Conservation (phyloP, 768 basidiomycete species). For the Trametes cinnabarina region DNA sequence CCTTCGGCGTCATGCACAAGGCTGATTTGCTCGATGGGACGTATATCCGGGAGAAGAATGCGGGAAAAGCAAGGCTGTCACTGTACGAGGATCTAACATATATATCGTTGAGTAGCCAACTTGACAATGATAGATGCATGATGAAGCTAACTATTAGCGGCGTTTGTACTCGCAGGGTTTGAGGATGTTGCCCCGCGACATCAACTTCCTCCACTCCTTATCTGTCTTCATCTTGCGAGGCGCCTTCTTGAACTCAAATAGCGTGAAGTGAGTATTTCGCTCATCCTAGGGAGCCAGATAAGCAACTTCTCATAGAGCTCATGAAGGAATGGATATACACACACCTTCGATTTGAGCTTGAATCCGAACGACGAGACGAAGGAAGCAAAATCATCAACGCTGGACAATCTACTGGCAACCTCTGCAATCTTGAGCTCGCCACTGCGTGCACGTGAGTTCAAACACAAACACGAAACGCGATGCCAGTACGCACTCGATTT, state of each 20-base stretch:
- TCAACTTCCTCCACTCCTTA: slow-evolving; percentile 58
- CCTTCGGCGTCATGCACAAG: too few relatives aligned
- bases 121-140: not conserved
- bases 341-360: slow-evolving; percentile 26
- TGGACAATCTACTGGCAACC: slow-evolving; percentile 79
- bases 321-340: not conserved
- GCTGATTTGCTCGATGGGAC: too few relatives aligned
- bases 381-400: slow-evolving; percentile 62
- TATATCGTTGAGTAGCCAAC: not conserved
- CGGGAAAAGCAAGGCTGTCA: too few relatives aligned
- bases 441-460: slow-evolving; percentile 37
- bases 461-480: not conserved
- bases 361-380: slow-evolving; percentile 73
- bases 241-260: slow-evolving; percentile 77
- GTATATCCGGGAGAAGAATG: too few relatives aligned
- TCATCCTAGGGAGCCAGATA: slow-evolving; percentile 53
- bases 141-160: slow-evolving; percentile 40
- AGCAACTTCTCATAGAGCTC: not conserved
- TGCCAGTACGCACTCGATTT: slow-evolving; percentile 58
- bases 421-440: slow-evolving; percentile 87
- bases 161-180: slow-evolving; percentile 94
- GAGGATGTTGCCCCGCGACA: slow-evolving; percentile 54
- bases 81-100: too few relatives aligned
- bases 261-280: slow-evolving; percentile 78
- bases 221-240: slow-evolving; percentile 45